Conservation (phyloP, 179 eudicot species). For the Silene coronaria region DNA sequence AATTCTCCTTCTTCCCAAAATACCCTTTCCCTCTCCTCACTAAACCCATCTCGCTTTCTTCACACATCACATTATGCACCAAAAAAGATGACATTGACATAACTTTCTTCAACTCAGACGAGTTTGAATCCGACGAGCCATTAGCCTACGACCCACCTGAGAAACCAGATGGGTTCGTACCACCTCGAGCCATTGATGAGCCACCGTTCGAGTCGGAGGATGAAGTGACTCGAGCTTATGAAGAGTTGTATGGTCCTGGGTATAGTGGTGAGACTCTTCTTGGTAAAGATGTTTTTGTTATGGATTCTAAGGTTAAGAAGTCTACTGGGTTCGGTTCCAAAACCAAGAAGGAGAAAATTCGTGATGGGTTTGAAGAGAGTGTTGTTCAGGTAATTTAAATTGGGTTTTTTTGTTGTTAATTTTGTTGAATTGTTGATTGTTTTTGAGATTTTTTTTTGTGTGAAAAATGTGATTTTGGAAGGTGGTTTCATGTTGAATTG, state of each 20-base stretch:
- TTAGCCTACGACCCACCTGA: slow-evolving; percentile 52
- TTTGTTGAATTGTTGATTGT: neutral
- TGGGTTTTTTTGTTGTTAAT: neutral
- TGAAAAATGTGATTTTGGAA: slow-evolving; percentile 6
- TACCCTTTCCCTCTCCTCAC: slow-evolving; percentile 14
- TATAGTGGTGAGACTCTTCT: slow-evolving; percentile 57
- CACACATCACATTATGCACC: slow-evolving; percentile 8
- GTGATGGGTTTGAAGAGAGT: slow-evolving; percentile 86
- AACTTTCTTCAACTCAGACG: slow-evolving; percentile 31
- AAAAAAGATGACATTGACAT: slow-evolving; percentile 32
- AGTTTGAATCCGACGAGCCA: slow-evolving; percentile 41
- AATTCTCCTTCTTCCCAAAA: slow-evolving; percentile 3
- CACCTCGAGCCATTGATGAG: slow-evolving; percentile 62
- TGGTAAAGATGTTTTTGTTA: slow-evolving; percentile 60
- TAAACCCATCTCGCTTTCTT: neutral
- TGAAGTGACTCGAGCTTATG: slow-evolving; percentile 56
- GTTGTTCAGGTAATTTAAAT: slow-evolving; percentile 58
- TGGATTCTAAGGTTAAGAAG: slow-evolving; percentile 66
- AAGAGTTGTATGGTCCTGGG: slow-evolving; percentile 78
- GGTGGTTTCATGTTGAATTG: neutral
- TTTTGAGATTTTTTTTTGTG: neutral
- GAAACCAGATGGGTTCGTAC: slow-evolving; percentile 52
- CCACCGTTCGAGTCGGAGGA: slow-evolving; percentile 63
- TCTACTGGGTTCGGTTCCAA: slow-evolving; percentile 44
- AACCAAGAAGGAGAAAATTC: slow-evolving; percentile 51